phyloP scores from a whole-genome alignment of 2,329 filamentous ascomycete species.

The Tolypocladium ovalisporum region DNA sequence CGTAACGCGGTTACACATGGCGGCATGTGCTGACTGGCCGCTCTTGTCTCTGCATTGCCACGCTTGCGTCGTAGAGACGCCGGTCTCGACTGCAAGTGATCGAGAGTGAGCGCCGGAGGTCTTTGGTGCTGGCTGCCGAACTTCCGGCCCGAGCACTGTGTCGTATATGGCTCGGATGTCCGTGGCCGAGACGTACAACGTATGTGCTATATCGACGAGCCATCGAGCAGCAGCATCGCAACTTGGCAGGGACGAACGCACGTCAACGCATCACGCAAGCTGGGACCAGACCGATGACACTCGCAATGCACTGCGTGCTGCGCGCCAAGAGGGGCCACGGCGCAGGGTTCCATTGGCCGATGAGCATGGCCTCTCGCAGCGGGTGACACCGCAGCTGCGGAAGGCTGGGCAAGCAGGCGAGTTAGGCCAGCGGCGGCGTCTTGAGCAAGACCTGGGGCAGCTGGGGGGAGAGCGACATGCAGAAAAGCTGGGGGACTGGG shows the following conservation, averaged over 20 bases:
- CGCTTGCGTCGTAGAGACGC: background rate
- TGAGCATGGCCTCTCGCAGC: background rate
- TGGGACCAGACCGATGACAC: background rate
- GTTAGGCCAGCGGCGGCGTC: background rate
- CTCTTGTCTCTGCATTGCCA: background rate
- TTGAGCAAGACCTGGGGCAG: background rate
- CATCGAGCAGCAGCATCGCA: background rate
- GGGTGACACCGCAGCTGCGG: background rate
- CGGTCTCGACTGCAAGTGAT: background rate
- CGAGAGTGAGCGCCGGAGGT: too few species aligned
- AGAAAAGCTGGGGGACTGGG: background rate
- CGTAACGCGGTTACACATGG: background rate
- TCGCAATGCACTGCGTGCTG: background rate
- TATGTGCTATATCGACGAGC: background rate
- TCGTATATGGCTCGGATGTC: background rate
- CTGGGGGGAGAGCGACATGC: background rate
- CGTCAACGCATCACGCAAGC: slow-evolving; percentile 4
- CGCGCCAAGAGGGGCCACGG: background rate
- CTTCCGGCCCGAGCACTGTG: background rate
- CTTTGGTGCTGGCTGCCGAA: background rate
- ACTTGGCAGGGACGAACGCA: slow-evolving; percentile 1
- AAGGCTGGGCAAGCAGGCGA: background rate
- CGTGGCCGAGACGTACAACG: background rate
- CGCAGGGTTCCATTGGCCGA: background rate
- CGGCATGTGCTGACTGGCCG: background rate